A percentile compares a stretch with the other conserved stretches of the same genome.
Conservation (phyloP, 768 basidiomycete species). For the Antrodiella citrinella region DNA sequence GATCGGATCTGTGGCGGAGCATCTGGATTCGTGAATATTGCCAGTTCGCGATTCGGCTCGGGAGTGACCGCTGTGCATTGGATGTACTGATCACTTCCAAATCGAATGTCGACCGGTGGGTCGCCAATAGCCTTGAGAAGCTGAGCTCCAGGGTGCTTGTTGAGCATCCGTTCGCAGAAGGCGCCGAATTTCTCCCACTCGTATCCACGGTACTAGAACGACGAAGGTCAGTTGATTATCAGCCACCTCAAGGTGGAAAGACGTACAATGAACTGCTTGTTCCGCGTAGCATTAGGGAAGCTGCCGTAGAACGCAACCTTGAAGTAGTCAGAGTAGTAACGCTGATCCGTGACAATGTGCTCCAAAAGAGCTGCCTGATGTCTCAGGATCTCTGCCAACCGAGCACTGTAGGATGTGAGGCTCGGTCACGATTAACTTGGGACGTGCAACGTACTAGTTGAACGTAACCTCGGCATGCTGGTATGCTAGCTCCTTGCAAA, state of each 20-base stretch:
- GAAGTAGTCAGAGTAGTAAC: slow-evolving; percentile 91
- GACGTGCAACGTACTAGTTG: slow-evolving; percentile 67
- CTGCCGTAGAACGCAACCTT: slow-evolving; percentile 90
- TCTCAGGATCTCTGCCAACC: slow-evolving; percentile 76
- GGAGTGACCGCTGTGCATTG: slow-evolving; percentile 83
- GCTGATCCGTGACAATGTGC: slow-evolving; percentile 74
- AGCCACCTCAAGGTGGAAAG: not conserved
- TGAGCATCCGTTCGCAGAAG: slow-evolving; percentile 87
- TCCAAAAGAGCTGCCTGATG: slow-evolving; percentile 86
- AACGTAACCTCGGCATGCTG: slow-evolving; percentile 89
- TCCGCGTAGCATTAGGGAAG: slow-evolving; percentile 76
- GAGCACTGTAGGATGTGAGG: slow-evolving; percentile 38
- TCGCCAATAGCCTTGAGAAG: slow-evolving; percentile 67
- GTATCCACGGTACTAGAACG: slow-evolving; percentile 78
- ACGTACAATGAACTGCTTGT: slow-evolving; percentile 85
- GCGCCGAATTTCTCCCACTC: slow-evolving; percentile 92
- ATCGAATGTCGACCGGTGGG: slow-evolving; percentile 73
- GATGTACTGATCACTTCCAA: slow-evolving; percentile 75
- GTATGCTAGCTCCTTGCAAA: slow-evolving; percentile 83
- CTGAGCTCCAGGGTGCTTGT: slow-evolving; percentile 82
- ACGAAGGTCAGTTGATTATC: not conserved
- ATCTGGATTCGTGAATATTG: slow-evolving; percentile 81
- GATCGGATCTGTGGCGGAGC: slow-evolving; percentile 71
- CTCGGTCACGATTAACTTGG: not conserved
- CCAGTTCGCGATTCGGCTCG: slow-evolving; percentile 68